Evolutionary conservation across 2,329 filamentous ascomycete species (phyloP), one percentile per base, ranked within the genome.

Genomic region (Anthostomella pinea): DNA sequence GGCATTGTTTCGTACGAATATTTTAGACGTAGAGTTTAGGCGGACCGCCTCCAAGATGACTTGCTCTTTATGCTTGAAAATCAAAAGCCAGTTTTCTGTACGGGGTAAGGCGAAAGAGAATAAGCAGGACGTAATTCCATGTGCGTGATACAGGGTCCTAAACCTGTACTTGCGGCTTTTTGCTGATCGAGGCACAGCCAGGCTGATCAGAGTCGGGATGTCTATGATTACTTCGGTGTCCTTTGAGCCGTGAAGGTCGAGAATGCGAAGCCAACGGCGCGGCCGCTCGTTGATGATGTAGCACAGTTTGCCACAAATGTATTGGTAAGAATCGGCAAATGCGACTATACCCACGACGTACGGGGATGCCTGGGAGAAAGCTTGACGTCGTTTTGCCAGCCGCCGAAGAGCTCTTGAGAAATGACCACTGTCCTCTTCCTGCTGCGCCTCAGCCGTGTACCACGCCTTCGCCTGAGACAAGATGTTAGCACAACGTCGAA

Each of bases 1-100:
- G 2, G 58, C 51, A 40, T 79, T 77, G 43, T 87, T 83, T 8
- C 84, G 75, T 3, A 84, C 81, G 56, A 88, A 86, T 2, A 88
- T 60, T 41, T 75, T 79, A 18, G 68, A 63, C 2, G 66, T 67
- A 17, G 71, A 72, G 11, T 64, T 52, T 25, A 80, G 58, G 30
- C 38, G 60, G 20, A 56, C 56, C 10, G 56, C 59, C 9, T 71
- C 58, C 2, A 77, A 50, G 11, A 79, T 43, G 16, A 61, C 57
- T 19, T 57, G 49, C 5, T 55, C 53, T 35, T 53, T 48, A 3
- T 70, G 57, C 38, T 72, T 66, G 39, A 77, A 66, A 6, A 75
- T 66, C 8, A 83, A 55, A 5, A 85, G 65, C 67, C 71, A 80
- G 42, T 68, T 64, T 40, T 65, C 61, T 2, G 62, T 59, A 1